Conservation (phyloP, 2,329 filamentous ascomycete genomes). For the Sporothrix protearum region DNA sequence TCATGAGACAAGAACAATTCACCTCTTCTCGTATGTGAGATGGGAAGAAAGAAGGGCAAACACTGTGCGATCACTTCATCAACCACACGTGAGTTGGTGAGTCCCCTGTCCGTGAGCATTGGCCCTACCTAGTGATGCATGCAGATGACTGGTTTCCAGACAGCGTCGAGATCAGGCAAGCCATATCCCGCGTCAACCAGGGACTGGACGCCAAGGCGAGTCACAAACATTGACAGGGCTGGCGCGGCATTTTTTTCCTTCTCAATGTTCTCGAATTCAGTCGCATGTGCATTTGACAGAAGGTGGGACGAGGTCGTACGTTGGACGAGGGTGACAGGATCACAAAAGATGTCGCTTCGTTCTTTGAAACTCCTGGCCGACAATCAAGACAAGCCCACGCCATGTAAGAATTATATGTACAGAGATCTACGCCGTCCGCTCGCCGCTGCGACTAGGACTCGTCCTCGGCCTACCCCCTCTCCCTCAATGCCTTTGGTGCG, state of each 20-base stretch:
- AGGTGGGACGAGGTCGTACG: neutral
- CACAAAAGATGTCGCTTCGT: neutral
- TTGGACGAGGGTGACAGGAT: neutral
- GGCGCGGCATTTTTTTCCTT: neutral
- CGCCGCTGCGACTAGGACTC: neutral
- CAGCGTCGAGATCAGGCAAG: neutral
- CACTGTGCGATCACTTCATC: neutral
- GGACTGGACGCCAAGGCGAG: neutral
- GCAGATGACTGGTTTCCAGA: neutral
- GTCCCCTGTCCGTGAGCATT: neutral
- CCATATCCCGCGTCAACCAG: neutral
- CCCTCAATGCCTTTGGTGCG: conserved; percentile 57
- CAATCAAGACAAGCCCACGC: neutral
- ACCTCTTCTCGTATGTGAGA: no score
- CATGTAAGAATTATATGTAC: conserved; percentile 1
- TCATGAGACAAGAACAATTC: neutral
- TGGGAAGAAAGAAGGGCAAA: neutral
- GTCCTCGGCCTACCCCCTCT: conserved; percentile 33
- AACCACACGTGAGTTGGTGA: neutral
- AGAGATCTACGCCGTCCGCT: neutral
- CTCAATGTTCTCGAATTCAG: neutral
- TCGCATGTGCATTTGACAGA: neutral
- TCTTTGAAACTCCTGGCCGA: neutral
- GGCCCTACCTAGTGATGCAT: neutral
- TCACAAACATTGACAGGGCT: neutral